Evolutionary conservation across 805 yeast genomes (phyloP), one percentile per base, ranked within the genome.

Genomic region (Helenozyma baotianmanensis): DNA sequence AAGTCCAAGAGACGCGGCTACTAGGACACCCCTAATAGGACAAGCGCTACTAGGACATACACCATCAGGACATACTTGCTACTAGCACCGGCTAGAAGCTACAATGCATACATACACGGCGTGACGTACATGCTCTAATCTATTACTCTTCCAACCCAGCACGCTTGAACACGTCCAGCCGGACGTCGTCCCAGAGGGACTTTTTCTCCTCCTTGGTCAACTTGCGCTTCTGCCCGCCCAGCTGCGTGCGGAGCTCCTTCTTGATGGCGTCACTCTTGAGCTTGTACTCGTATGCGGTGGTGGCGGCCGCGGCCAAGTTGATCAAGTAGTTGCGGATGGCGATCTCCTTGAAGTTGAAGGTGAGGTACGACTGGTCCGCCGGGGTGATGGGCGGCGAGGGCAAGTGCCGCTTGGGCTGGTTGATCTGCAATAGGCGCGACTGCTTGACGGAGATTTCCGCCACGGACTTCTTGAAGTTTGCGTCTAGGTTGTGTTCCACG

Each of bases 1-100:
- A 72, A 76, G 50, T 72, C 70, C 23, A 75, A 73, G 68, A 76
- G 92, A 50, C 70, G 69, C 43, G 73, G 66, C 51, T 69, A 58
- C 47, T 70, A 49, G 40, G 25, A 12, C 13, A 10, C 15, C 26
- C n/a, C n/a, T n/a, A n/a, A n/a, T n/a, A n/a, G n/a, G n/a, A n/a
- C n/a, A n/a, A n/a, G n/a, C n/a, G n/a, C n/a, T n/a, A n/a, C n/a
- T n/a, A n/a, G n/a, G n/a, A n/a, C n/a, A n/a, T n/a, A n/a, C n/a
- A n/a, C n/a, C n/a, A n/a, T n/a, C n/a, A n/a, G n/a, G n/a, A n/a
- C n/a, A n/a, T n/a, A n/a, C n/a, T n/a, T n/a, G n/a, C n/a, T n/a
- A n/a, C n/a, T n/a, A n/a, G n/a, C n/a, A n/a, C n/a, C n/a, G n/a
- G n/a, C n/a, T n/a, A n/a, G n/a, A n/a, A n/a, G n/a, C n/a, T n/a